Conservation (phyloP, 2,329 filamentous ascomycete species). For the Rutstroemia sydowiana region DNA sequence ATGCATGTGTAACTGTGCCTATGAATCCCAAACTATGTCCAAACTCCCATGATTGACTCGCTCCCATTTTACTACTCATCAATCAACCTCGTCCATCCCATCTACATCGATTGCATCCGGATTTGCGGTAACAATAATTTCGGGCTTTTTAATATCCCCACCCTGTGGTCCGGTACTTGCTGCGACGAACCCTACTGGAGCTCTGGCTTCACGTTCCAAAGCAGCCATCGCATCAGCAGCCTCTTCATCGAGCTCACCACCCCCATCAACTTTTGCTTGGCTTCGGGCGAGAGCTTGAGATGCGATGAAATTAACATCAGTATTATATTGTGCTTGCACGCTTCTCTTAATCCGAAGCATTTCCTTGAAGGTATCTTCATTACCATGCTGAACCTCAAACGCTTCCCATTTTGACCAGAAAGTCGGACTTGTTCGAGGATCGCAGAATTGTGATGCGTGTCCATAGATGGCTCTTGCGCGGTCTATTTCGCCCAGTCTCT, state of each 20-base stretch:
- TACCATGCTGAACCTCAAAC: constrained; percentile 96
- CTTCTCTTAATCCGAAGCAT: constrained; percentile 97
- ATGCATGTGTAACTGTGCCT: not conserved
- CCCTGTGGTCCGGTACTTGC: constrained; percentile 68
- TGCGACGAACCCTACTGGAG: constrained; percentile 84
- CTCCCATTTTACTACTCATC: not conserved
- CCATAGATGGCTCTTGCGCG: constrained; percentile 92
- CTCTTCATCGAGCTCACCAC: constrained; percentile 37
- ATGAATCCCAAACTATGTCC: constrained; percentile 3
- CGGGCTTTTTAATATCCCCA: constrained; percentile 41
- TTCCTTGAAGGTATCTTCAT: constrained; percentile 98
- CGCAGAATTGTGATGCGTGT: constrained; percentile 94
- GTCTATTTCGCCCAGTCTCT: constrained; percentile 86
- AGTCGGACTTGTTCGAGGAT: constrained; percentile 77
- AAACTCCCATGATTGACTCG: not conserved
- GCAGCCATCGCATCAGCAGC: constrained; percentile 79
- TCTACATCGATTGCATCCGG: constrained; percentile 75
- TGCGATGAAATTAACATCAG: constrained; percentile 97
- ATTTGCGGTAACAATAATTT: constrained; percentile 49
- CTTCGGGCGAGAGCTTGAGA: constrained; percentile 84
- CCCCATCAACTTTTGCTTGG: constrained; percentile 47
- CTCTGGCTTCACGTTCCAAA: constrained; percentile 79
- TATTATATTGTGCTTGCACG: constrained; percentile 97
- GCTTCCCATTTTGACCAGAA: constrained; percentile 98
- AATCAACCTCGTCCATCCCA: constrained; percentile 42